A percentile compares a stretch with the other conserved stretches of the same genome.
phyloP scores from a whole-genome alignment of 2,329 filamentous ascomycete genomes.

The Dothideomycetes sp. region DNA sequence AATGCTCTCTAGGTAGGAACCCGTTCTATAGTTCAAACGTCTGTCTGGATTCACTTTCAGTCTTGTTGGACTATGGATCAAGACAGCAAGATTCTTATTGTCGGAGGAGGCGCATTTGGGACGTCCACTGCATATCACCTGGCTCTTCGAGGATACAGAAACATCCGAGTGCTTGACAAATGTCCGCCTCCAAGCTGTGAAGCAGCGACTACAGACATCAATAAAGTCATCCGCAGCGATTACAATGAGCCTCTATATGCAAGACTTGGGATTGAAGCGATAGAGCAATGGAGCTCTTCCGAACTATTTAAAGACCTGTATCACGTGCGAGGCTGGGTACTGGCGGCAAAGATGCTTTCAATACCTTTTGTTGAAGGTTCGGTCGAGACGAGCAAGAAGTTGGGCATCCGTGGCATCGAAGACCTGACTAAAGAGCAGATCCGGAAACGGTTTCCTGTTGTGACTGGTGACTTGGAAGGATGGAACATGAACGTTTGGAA shows the following conservation, averaged over 20 bases:
- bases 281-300: slow-evolving; percentile 23
- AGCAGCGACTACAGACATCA: slow-evolving; percentile 20
- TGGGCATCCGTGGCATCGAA: slow-evolving; percentile 30
- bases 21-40: no score
- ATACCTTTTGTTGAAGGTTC: slow-evolving; percentile 33
- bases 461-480: slow-evolving; percentile 11
- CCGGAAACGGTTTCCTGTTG: neutral
- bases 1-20: no score
- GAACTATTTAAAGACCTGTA: slow-evolving; percentile 31
- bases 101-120: slow-evolving; percentile 57
- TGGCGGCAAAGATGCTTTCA: slow-evolving; percentile 29
- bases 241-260: slow-evolving; percentile 18
- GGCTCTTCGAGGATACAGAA: slow-evolving; percentile 36
- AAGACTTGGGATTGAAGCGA: slow-evolving; percentile 25
- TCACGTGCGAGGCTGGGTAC: slow-evolving; percentile 48
- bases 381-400: slow-evolving; percentile 40
- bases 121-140: slow-evolving; percentile 55
- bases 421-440: slow-evolving; percentile 34
- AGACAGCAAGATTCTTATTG: slow-evolving; percentile 36
- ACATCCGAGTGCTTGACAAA: slow-evolving; percentile 48
- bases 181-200: slow-evolving; percentile 37
- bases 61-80: neutral
- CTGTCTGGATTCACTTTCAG: no score
- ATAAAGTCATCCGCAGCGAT: slow-evolving; percentile 20
- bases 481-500: slow-evolving; percentile 39